These are phyloP conservation scores for Saccharomycopsis hybrid DNA, from an alignment of 1,139 yeast species.

Conservation along the genomic window DNA sequence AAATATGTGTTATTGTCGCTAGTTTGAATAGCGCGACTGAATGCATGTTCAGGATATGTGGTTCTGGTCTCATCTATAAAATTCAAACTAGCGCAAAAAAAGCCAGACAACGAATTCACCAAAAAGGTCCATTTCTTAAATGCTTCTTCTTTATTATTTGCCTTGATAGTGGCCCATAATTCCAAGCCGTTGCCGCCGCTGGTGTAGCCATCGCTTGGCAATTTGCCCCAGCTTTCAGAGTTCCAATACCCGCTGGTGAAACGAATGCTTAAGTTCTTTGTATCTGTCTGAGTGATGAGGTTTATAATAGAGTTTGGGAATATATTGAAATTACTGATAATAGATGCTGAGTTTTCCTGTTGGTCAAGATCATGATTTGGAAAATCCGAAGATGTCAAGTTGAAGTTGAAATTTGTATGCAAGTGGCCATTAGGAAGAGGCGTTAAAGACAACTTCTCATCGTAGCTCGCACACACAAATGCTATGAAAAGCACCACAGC, in stretches of 20 bases:
- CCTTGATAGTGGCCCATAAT: constrained; percentile 80
- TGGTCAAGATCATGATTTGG: constrained; percentile 25
- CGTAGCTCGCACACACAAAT: constrained; percentile 1
- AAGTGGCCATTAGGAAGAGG: constrained; percentile 70
- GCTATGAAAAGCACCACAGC: neutral
- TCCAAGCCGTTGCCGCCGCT: constrained; percentile 98
- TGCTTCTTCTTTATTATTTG: constrained; percentile 48
- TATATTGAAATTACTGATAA: constrained; percentile 50
- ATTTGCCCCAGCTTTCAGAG: constrained; percentile 76
- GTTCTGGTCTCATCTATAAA: constrained; percentile 79
- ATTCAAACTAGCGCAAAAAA: constrained; percentile 92
- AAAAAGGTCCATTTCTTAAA: constrained; percentile 61
- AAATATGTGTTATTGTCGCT: constrained; percentile 38
- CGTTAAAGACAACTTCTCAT: constrained; percentile 50
- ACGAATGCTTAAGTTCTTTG: constrained; percentile 73
- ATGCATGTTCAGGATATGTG: constrained; percentile 56
- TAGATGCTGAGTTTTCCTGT: constrained; percentile 24
- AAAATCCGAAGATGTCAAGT: constrained; percentile 46
- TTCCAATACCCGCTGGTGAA: constrained; percentile 98
- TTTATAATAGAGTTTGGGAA: constrained; percentile 85
- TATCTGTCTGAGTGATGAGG: constrained; percentile 55
- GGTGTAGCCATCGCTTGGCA: constrained; percentile 63
- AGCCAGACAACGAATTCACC: constrained; percentile 76
- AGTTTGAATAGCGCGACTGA: constrained; percentile 27
- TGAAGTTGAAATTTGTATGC: constrained; percentile 63